Base-by-base conservation (phyloP, 345 rosid genomes). In the Boechera stricta region DNA sequence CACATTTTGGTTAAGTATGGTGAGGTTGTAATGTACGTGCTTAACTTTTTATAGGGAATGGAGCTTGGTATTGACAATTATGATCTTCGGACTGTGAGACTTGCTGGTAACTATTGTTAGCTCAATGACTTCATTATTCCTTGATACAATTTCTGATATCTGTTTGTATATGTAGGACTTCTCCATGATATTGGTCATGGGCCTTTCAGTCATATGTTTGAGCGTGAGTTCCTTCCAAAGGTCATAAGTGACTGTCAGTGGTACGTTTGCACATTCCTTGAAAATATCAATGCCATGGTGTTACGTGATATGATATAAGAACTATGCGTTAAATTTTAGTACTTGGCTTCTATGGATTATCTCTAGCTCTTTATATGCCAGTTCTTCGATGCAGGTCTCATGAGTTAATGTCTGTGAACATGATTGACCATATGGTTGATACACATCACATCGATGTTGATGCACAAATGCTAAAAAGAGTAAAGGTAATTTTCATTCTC, bases 101-200 rank as follows among this genome's bases (percentile, higher is more conserved):
- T 91, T 79, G 98, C 98, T 45, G 97, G 98, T 94, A 81, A 67
- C 7, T 72, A 13, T 38, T 59, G 12, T 60, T 62, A 28, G 41
- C 36, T n/a, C 71, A 48, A 33, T 64, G 21, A 42, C 12, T 69
- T 33, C 15, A 44, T 39, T 68, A 29, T 45, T 39, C 33, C 36
- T 68, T 74, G 47, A 47, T 64, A 21, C 8, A 18, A 4, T 10
- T 79, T 61, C 76, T 68, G 67, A 79, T 44, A 21, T 67, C 4
- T 9, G 31, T 74, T 32, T 53, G 58, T 44, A 48, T 64, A 60
- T 82, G 76, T 77, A 90, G 98, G 98, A 54, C 97, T 94, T 74
- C 83, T 94, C 65, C 97, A 94, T 83, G 97, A 94, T 81, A 85
- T 91, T 71, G 98, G 97, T 59, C 97, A 94, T 82, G 98, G 98